Evolutionary conservation across 1,284 basidiomycete genomes (phyloP).

Genomic region (Papiliotrema nemorosa): DNA sequence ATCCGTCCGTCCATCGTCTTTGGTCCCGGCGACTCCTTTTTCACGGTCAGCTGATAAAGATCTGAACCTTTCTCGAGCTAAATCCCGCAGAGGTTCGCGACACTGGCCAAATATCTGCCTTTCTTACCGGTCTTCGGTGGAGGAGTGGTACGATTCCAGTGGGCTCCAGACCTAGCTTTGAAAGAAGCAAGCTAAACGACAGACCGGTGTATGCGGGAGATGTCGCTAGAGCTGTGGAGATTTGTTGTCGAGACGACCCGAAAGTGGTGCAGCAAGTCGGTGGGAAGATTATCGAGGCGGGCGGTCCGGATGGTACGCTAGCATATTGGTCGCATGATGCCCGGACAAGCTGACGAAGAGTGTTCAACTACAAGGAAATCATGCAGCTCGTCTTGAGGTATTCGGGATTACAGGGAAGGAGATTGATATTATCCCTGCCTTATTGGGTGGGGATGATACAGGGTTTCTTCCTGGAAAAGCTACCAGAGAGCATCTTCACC

Average conservation of each 20-base stretch:
- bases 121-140: conserved; percentile 68
- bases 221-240: conserved; percentile 59
- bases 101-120: conserved; percentile 58
- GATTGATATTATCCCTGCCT: conserved; percentile 62
- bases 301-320: conserved; percentile 61
- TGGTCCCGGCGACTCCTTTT: conserved; percentile 68
- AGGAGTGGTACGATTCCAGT: conserved; percentile 63
- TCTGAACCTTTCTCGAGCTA: background rate
- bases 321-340: background rate
- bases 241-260: conserved; percentile 53
- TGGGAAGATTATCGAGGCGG: conserved; percentile 64
- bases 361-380: conserved; percentile 62
- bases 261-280: conserved; percentile 50
- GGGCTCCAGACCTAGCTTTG: conserved; percentile 1
- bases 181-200: conserved; percentile 1
- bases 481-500: conserved; percentile 64
- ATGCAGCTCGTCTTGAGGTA: conserved; percentile 62
- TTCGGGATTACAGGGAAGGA: conserved; percentile 50
- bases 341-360: conserved; percentile 41
- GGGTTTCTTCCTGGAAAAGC: conserved; percentile 59
- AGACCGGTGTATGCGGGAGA: conserved; percentile 64
- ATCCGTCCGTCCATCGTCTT: conserved; percentile 67
- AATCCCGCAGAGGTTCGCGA: too few species aligned
- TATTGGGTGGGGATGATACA: conserved; percentile 61
- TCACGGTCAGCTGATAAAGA: conserved; percentile 54